Conservation (phyloP, 2,329 filamentous ascomycete genomes). For the Fusarium compactum region DNA sequence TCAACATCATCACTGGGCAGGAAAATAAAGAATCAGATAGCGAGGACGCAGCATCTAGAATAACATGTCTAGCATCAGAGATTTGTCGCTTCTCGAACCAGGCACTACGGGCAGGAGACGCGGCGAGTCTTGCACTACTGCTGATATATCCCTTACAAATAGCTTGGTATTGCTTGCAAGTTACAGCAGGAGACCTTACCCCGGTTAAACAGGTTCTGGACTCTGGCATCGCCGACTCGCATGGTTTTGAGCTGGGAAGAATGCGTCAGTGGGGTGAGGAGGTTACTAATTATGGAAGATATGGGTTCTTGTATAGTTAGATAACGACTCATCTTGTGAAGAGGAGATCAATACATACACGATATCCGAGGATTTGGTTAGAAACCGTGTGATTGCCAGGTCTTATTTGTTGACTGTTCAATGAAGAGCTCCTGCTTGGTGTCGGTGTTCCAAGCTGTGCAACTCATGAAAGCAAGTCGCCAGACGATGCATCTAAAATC, state of each 20-base stretch:
- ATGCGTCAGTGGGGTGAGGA: slow-evolving; percentile 19
- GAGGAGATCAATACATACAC: not conserved
- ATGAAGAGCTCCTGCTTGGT: not conserved
- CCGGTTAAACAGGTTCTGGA: slow-evolving; percentile 13
- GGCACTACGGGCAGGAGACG: slow-evolving; percentile 1
- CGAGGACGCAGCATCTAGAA: not conserved
- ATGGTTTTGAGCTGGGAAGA: slow-evolving; percentile 29
- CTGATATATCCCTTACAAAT: slow-evolving; percentile 29
- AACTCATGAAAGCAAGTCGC: too few relatives aligned
- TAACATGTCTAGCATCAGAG: slow-evolving; percentile 4
- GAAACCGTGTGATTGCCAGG: not conserved
- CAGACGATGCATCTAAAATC: too few relatives aligned
- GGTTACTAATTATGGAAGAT: not conserved
- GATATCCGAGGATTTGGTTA: not conserved
- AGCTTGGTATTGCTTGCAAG: slow-evolving; percentile 22
- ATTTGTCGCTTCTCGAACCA: slow-evolving; percentile 17
- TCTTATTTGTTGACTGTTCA: not conserved
- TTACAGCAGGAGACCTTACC: not conserved
- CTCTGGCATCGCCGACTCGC: slow-evolving; percentile 16
- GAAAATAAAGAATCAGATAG: not conserved
- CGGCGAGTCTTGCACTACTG: slow-evolving; percentile 2
- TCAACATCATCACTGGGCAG: not conserved
- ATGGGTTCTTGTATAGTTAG: slow-evolving; percentile 18
- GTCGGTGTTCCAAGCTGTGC: too few relatives aligned
- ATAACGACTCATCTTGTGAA: not conserved